Conservation (phyloP, 1,284 basidiomycete species). For the Ceratobasidium sp. region DNA sequence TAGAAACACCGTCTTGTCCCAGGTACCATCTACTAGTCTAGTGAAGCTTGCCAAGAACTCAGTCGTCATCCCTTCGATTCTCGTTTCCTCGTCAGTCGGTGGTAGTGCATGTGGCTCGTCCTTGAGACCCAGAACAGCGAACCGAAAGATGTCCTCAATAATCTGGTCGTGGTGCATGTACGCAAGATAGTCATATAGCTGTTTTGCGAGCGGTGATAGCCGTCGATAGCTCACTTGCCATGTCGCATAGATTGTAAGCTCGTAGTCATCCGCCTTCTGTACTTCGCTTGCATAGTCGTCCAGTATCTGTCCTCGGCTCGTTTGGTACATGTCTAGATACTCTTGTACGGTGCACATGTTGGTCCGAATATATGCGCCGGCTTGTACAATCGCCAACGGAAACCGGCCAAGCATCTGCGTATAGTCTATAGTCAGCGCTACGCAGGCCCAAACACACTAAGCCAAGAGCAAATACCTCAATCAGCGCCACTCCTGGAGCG, state of each 20-base stretch:
- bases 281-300: not conserved
- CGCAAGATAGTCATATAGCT: not conserved
- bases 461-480: too few species aligned
- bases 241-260: constrained; percentile 19
- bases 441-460: too few species aligned
- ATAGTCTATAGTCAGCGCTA: too few species aligned
- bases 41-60: too few species aligned
- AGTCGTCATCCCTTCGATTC: too few species aligned
- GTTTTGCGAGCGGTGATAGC: not conserved
- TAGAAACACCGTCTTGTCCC: too few species aligned
- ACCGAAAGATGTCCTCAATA: not conserved
- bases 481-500: too few species aligned
- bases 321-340: constrained; percentile 12
- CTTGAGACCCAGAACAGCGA: not conserved
- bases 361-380: constrained; percentile 34
- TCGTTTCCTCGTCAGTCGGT: too few species aligned
- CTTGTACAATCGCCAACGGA: constrained; percentile 28
- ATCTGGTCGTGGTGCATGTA: constrained; percentile 30
- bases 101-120: too few species aligned
- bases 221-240: constrained; percentile 9
- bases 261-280: constrained; percentile 10
- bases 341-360: not conserved
- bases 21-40: too few species aligned
- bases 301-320: not conserved
- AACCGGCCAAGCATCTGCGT: constrained; percentile 15